Conservation (phyloP, 768 basidiomycete species). For the Trametes punicea region DNA sequence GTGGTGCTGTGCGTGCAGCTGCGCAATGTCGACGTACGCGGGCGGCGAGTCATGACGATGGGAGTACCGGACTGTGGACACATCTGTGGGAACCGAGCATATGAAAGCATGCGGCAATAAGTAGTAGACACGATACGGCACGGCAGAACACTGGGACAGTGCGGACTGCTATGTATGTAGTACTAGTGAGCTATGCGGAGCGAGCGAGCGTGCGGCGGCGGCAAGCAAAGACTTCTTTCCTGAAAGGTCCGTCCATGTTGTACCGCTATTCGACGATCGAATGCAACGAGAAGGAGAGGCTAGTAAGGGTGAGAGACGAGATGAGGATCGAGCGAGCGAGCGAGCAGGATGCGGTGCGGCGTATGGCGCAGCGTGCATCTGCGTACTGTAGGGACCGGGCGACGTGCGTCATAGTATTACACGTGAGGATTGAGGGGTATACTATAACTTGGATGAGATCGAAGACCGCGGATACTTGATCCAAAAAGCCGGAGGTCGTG, state of each 20-base stretch:
- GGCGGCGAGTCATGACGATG: too few species aligned
- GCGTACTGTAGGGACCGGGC: slow-evolving; percentile 27
- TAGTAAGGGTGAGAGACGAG: background rate
- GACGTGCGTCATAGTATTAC: slow-evolving; percentile 38
- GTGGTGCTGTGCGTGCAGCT: background rate
- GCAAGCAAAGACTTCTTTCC: slow-evolving; percentile 13
- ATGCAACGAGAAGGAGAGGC: background rate
- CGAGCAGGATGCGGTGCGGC: slow-evolving; percentile 12
- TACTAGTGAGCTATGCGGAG: slow-evolving; percentile 1
- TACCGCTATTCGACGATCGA: slow-evolving; percentile 10
- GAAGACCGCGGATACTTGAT: slow-evolving; percentile 33
- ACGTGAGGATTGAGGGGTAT: slow-evolving; percentile 37
- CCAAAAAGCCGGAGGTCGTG: slow-evolving; percentile 29
- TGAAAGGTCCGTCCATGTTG: slow-evolving; percentile 17
- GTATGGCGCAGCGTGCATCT: slow-evolving; percentile 26
- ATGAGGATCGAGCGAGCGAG: background rate
- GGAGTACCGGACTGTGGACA: too few species aligned
- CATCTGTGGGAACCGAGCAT: background rate
- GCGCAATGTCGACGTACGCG: background rate
- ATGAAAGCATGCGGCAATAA: slow-evolving; percentile 15
- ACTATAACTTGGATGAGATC: slow-evolving; percentile 32
- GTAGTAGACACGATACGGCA: slow-evolving; percentile 12
- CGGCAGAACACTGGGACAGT: background rate
- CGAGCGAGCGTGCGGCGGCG: background rate
- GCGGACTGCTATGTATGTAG: background rate